Evolutionary conservation across 768 basidiomycete genomes (phyloP).

Genomic region (Tylopilus sp.): DNA sequence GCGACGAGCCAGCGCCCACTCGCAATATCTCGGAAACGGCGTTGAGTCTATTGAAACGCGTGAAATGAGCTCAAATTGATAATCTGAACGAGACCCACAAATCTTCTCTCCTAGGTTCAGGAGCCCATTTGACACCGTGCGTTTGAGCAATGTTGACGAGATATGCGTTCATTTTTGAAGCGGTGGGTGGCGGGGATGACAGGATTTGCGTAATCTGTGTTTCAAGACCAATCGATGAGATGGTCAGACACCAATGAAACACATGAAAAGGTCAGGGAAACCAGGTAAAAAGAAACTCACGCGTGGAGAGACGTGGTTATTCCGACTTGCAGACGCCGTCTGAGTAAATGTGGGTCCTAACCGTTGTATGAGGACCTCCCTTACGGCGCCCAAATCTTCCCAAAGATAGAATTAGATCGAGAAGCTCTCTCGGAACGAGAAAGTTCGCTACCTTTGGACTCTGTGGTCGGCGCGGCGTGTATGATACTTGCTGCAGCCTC

Average conservation of each 20-base stretch:
- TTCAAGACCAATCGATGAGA: neutral
- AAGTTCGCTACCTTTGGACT: conserved; percentile 51
- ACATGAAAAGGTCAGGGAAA: neutral
- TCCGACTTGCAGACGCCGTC: conserved; percentile 48
- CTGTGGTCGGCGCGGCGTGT: conserved; percentile 52
- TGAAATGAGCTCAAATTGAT: neutral
- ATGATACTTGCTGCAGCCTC: conserved; percentile 72
- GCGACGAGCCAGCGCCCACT: conserved; percentile 35
- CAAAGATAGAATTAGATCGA: neutral
- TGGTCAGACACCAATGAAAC: neutral
- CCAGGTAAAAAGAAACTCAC: conserved; percentile 28
- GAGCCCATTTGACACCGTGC: conserved; percentile 57
- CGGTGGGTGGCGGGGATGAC: conserved; percentile 52
- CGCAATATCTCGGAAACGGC: conserved; percentile 61
- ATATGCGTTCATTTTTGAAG: conserved; percentile 52
- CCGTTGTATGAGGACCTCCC: conserved; percentile 52
- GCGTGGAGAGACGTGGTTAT: conserved; percentile 52
- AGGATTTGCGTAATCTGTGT: conserved; percentile 50
- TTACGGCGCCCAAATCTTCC: conserved; percentile 55
- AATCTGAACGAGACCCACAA: conserved; percentile 41
- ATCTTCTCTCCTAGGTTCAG: conserved; percentile 58
- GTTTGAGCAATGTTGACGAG: conserved; percentile 51
- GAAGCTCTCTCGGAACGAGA: neutral
- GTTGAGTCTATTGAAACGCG: conserved; percentile 40
- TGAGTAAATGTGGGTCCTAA: conserved; percentile 57